Evolutionary conservation across 2,329 filamentous ascomycete species (phyloP), one percentile per base, ranked within the genome.

Genomic region (Amphichorda felina): DNA sequence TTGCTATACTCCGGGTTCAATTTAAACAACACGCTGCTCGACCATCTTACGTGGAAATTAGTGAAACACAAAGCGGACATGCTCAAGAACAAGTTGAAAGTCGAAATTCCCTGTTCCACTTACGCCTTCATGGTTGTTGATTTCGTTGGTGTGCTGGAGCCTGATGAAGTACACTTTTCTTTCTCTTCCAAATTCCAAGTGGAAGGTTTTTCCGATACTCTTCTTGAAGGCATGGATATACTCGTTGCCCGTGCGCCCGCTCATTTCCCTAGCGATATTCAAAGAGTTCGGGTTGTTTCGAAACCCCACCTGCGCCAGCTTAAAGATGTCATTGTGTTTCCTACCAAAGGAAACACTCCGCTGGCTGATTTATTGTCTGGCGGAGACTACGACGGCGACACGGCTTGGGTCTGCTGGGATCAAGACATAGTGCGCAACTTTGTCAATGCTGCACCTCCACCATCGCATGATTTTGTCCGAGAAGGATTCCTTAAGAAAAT

Each of bases 351-450:
- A 0, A 50, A 66, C 18, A 59, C 57, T 1, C 72, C 82, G 0
- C 63, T 87, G 0, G 84, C 82, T 0, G 70, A 75, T 8, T 77
- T 79, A 45, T 61, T 89, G 0, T 84, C 82, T 2, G 84, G 84
- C 0, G 84, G 84, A 0, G 84, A 89, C 47, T 89, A 87, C 41
- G 83, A 89, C 43, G 84, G 84, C 0, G 84, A 91, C 41, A 68
- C 61, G n/a, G 73, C 82, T 4, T 88, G 82, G 81, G 57, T 85
- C 0, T 85, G 79, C 46, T 89, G 80, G 79, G 81, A 88, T 19
- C 59, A 63, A 0, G 54, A 59, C 0, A 66, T 91, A 3, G 79
- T 84, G 0, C 45, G 60, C 5, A 74, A 75, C n/a, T 89, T 89
- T 44, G 43, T 48, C 4, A 86, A 82, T 39, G 72, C 74, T 0